A percentile compares a stretch with the other conserved stretches of the same genome.
phyloP scores from a whole-genome alignment of 2,329 filamentous ascomycete genomes.

The Fusarium torulosum region DNA sequence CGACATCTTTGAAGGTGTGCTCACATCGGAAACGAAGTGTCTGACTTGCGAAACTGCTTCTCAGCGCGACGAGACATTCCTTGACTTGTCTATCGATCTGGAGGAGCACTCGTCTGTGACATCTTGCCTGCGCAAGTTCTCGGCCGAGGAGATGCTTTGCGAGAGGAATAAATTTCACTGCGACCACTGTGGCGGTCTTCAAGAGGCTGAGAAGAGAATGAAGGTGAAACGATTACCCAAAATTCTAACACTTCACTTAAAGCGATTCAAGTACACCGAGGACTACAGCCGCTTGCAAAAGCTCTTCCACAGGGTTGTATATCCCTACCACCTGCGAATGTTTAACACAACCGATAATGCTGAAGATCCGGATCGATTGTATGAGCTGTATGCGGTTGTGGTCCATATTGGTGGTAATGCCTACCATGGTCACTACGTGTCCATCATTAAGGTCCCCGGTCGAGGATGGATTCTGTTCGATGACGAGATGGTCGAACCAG shows the following conservation, averaged over 20 bases:
- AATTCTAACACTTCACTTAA: conserved; percentile 91
- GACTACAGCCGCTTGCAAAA: conserved; percentile 95
- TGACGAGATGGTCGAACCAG: conserved; percentile 98
- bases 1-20: conserved; percentile 92
- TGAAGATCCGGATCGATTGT: conserved; percentile 90
- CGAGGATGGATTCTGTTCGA: conserved; percentile 97
- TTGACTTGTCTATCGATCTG: conserved; percentile 95
- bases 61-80: conserved; percentile 93
- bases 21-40: conserved; percentile 97
- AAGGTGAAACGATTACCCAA: conserved; percentile 96
- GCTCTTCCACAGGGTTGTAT: conserved; percentile 95
- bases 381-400: conserved; percentile 96
- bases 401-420: conserved; percentile 97
- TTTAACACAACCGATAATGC: conserved; percentile 98
- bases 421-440: conserved; percentile 97
- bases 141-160: conserved; percentile 97
- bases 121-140: conserved; percentile 94
- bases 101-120: conserved; percentile 97
- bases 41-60: conserved; percentile 96
- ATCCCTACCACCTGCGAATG: conserved; percentile 94
- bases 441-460: conserved; percentile 97
- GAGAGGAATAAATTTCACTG: conserved; percentile 99
- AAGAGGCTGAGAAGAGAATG: conserved; percentile 99
- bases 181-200: conserved; percentile 94
- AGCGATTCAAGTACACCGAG: conserved; percentile 98